Percentiles rank a stretch among this genome's conserved stretches.
Evolutionary conservation across 2,329 filamentous ascomycete genomes (phyloP).

Genomic region (Monilinia polystroma): DNA sequence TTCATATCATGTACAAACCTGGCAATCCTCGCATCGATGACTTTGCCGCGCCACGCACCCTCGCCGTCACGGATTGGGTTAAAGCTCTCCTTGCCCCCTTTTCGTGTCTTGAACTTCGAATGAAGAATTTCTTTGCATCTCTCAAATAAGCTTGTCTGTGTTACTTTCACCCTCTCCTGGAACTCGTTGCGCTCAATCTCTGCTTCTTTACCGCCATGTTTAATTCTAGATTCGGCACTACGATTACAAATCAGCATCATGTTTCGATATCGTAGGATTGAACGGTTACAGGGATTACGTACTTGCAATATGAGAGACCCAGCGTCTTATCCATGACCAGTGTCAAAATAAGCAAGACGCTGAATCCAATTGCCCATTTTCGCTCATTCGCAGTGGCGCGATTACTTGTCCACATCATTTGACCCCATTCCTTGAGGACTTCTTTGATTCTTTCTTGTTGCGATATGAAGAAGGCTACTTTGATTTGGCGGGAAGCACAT

Average conservation of each 20-base stretch:
- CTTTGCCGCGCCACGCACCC: slow-evolving; percentile 33
- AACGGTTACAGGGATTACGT: neutral
- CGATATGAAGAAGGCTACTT: slow-evolving; percentile 36
- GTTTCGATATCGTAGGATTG: slow-evolving; percentile 29
- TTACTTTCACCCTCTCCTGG: slow-evolving; percentile 32
- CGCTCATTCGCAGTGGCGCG: slow-evolving; percentile 33
- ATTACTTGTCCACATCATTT: slow-evolving; percentile 39
- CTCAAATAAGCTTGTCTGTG: slow-evolving; percentile 38
- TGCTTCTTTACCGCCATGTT: slow-evolving; percentile 27
- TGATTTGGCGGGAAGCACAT: slow-evolving; percentile 39
- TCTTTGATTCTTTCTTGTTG: slow-evolving; percentile 36
- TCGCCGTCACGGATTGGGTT: slow-evolving; percentile 39
- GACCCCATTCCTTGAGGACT: slow-evolving; percentile 38
- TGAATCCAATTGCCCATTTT: slow-evolving; percentile 39
- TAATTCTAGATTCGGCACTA: slow-evolving; percentile 33
- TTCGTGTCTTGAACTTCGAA: slow-evolving; percentile 40
- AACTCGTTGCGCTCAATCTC: slow-evolving; percentile 31
- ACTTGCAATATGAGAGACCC: slow-evolving; percentile 26
- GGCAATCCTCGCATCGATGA: slow-evolving; percentile 29
- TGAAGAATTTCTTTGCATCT: slow-evolving; percentile 41
- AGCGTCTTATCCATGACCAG: slow-evolving; percentile 38
- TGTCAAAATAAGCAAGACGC: slow-evolving; percentile 36
- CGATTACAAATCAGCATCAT: slow-evolving; percentile 30
- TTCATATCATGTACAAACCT: slow-evolving; percentile 34
- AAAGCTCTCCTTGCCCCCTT: slow-evolving; percentile 39